These are phyloP conservation scores for Russula dissimulans DNA, from an alignment of 768 basidiomycete species.

Conservation along the genomic window DNA sequence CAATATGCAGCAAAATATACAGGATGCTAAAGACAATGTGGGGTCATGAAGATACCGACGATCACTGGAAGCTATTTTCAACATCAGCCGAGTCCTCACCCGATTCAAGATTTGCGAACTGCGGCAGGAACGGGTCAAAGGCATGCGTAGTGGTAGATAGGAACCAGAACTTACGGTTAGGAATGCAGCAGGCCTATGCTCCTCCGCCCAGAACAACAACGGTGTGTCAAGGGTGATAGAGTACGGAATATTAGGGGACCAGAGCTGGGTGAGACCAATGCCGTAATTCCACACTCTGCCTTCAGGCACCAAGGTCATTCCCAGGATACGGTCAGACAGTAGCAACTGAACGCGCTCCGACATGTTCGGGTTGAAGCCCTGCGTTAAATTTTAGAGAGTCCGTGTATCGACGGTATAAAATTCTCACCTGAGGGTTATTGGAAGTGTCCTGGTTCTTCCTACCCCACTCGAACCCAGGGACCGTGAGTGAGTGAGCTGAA, in stretches of 20 bases:
- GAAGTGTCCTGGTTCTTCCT: conserved; percentile 86
- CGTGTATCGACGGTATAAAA: background rate
- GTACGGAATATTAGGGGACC: conserved; percentile 75
- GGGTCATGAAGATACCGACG: conserved; percentile 7
- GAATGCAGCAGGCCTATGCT: conserved; percentile 92
- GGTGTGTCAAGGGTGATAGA: conserved; percentile 88
- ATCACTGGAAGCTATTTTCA: conserved; percentile 84
- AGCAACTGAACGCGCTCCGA: conserved; percentile 90
- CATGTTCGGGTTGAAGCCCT: conserved; percentile 98
- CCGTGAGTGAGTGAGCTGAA: conserved; percentile 82
- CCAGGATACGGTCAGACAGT: conserved; percentile 90
- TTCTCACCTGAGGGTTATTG: conserved; percentile 59
- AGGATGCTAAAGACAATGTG: conserved; percentile 2
- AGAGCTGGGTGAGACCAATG: conserved; percentile 85
- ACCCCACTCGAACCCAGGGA: conserved; percentile 97
- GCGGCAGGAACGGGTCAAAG: conserved; percentile 11
- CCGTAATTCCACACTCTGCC: conserved; percentile 98
- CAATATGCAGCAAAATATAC: conserved; percentile 10
- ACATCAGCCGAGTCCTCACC: conserved; percentile 94
- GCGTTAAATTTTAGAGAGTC: conserved; percentile 9
- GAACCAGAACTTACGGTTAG: conserved; percentile 52
- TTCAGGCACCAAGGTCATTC: conserved; percentile 90
- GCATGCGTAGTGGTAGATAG: background rate
- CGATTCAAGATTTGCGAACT: conserved; percentile 87
- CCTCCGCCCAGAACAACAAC: conserved; percentile 90